These are phyloP conservation scores for Microstroma glucosiphilum DNA, from an alignment of 1,284 basidiomycete genomes.

Conservation along the genomic window DNA sequence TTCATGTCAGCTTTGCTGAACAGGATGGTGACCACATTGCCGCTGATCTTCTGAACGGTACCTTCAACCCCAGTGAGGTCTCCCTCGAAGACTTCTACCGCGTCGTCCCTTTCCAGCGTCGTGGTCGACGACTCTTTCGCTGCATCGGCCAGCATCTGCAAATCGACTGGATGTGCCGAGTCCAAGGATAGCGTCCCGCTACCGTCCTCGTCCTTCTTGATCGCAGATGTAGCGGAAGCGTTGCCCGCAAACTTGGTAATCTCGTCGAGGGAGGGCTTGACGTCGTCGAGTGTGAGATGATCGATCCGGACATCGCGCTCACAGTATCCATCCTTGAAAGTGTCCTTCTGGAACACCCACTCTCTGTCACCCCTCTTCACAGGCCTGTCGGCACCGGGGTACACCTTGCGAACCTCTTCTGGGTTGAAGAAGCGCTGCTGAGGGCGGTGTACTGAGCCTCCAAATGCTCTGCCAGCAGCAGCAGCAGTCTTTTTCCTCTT, in stretches of 20 bases:
- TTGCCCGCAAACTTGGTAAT: constrained; percentile 77
- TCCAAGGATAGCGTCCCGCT: constrained; percentile 21
- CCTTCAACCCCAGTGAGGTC: constrained; percentile 90
- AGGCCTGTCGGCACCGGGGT: constrained; percentile 67
- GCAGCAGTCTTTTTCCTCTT: constrained; percentile 49
- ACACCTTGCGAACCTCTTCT: constrained; percentile 83
- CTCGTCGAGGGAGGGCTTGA: constrained; percentile 92
- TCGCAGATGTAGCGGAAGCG: constrained; percentile 4
- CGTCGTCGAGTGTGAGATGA: constrained; percentile 74
- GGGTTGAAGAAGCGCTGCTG: constrained; percentile 88
- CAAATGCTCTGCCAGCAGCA: constrained; percentile 31
- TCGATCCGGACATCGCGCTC: constrained; percentile 90
- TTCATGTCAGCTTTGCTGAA: constrained; percentile 51
- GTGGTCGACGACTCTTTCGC: constrained; percentile 77
- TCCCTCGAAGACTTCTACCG: constrained; percentile 94
- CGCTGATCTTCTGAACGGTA: constrained; percentile 78
- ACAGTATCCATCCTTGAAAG: constrained; percentile 87
- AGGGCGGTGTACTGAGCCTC: constrained; percentile 62
- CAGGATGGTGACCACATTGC: constrained; percentile 74
- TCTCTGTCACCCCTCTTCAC: constrained; percentile 28
- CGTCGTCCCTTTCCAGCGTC: constrained; percentile 92
- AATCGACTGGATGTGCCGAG: constrained; percentile 55
- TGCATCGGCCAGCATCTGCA: constrained; percentile 79
- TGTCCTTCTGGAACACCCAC: constrained; percentile 75
- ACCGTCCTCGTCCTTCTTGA: constrained; percentile 9